These are phyloP conservation scores for Dactylellina parvicollis DNA, from an alignment of 2,329 filamentous ascomycete species.

Conservation along the genomic window DNA sequence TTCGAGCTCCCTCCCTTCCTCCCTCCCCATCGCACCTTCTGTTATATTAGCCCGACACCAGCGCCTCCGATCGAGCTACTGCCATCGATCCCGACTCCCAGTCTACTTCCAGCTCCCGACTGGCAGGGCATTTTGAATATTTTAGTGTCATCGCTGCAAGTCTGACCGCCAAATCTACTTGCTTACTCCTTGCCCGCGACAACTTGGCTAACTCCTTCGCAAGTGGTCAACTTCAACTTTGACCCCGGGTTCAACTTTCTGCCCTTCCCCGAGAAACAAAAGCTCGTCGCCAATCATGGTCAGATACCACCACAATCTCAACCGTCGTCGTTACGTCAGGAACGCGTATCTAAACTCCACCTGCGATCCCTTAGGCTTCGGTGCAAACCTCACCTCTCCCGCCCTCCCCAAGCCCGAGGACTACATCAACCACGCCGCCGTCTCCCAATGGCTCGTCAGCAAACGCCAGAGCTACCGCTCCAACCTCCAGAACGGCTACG, in stretches of 20 bases:
- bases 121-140: too few species aligned
- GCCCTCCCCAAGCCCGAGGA: conserved; percentile 43
- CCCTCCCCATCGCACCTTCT: too few species aligned
- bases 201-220: neutral
- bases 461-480: conserved; percentile 40
- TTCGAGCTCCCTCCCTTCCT: too few species aligned
- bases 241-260: neutral
- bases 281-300: conserved; percentile 30
- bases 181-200: neutral
- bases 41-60: too few species aligned
- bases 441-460: conserved; percentile 47
- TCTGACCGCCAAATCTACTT: neutral
- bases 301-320: conserved; percentile 49
- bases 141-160: too few species aligned
- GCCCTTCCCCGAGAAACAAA: neutral
- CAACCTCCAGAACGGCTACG: conserved; percentile 48
- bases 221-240: neutral
- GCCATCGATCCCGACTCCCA: too few species aligned
- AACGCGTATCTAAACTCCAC: conserved; percentile 49
- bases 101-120: too few species aligned
- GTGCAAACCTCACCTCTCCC: conserved; percentile 45
- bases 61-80: too few species aligned
- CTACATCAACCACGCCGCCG: conserved; percentile 44
- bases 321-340: conserved; percentile 46
- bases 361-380: conserved; percentile 46